Evolutionary conservation across 177 flowering plant species (phyloP).

Genomic region (Vitis hybrid): DNA sequence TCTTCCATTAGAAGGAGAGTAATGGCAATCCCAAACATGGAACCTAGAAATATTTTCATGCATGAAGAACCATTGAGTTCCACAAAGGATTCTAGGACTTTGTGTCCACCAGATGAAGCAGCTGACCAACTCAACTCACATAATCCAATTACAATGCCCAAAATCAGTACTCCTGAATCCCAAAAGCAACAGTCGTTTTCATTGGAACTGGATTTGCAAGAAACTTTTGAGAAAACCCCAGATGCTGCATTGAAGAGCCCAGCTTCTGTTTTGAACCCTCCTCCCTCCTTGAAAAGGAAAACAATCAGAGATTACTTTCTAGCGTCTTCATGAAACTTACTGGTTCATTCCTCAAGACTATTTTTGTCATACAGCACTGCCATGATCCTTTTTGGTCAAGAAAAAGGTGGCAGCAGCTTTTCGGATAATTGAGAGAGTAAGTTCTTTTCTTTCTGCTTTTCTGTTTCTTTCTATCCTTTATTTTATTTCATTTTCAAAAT

Average conservation of each 20-base stretch:
- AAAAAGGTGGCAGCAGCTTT: background rate
- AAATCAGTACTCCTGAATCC: slow-evolving; percentile 62
- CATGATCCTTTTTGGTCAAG: background rate
- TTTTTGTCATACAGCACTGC: no score
- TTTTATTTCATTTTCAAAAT: no score
- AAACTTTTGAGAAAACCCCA: slow-evolving; percentile 33
- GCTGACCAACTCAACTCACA: slow-evolving; percentile 14
- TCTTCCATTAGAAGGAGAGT: slow-evolving; percentile 56
- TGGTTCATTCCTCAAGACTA: background rate
- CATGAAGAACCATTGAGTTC: slow-evolving; percentile 23
- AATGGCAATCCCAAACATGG: slow-evolving; percentile 51
- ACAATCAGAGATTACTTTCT: slow-evolving; percentile 89
- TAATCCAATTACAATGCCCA: slow-evolving; percentile 25
- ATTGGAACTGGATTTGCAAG: slow-evolving; percentile 22
- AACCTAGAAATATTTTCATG: slow-evolving; percentile 36
- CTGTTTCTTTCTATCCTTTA: no score
- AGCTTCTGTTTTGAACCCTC: slow-evolving; percentile 85
- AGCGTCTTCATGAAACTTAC: slow-evolving; percentile 31
- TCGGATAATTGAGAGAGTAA: no score
- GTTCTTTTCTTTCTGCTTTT: no score
- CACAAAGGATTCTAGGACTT: slow-evolving; percentile 17
- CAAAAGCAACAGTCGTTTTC: slow-evolving; percentile 26
- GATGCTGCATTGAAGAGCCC: slow-evolving; percentile 58
- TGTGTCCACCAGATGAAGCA: slow-evolving; percentile 17
- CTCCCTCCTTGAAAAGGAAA: slow-evolving; percentile 77